Percentiles rank a stretch among this genome's conserved stretches.
These are phyloP conservation scores for Herpetospermum pedunculosum DNA, from an alignment of 306 rosid genomes.

Conservation along the genomic window DNA sequence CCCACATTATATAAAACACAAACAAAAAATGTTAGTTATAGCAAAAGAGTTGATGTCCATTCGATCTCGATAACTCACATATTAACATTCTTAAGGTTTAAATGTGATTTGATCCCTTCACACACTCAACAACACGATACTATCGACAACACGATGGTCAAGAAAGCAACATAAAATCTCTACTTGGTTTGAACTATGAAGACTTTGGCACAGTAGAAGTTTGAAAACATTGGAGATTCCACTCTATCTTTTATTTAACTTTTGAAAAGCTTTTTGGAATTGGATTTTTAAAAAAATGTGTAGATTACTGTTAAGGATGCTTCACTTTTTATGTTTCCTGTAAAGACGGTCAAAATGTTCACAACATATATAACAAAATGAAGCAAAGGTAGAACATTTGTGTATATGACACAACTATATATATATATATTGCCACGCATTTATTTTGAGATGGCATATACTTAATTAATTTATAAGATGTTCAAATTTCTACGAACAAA, in stretches of 20 bases:
- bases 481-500: too few relatives aligned
- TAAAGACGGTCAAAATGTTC: neutral
- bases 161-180: neutral
- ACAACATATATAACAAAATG: neutral
- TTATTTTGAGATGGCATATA: too few relatives aligned
- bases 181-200: neutral
- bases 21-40: neutral
- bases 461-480: too few relatives aligned
- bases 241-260: neutral
- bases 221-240: conserved; percentile 8
- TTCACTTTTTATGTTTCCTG: neutral
- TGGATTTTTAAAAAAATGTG: neutral
- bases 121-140: too few relatives aligned
- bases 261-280: neutral
- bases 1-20: neutral
- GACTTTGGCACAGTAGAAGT: conserved; percentile 2
- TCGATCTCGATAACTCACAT: too few relatives aligned
- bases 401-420: too few relatives aligned
- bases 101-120: too few relatives aligned
- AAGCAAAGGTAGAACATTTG: neutral
- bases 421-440: too few relatives aligned
- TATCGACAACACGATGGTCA: too few relatives aligned
- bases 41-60: too few relatives aligned
- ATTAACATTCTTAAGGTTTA: too few relatives aligned
- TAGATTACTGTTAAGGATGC: neutral